Evolutionary conservation across 495 filamentous ascomycete genomes (phyloP), one percentile per base, ranked within the genome.

Genomic region (Penicillium simplicissimum): DNA sequence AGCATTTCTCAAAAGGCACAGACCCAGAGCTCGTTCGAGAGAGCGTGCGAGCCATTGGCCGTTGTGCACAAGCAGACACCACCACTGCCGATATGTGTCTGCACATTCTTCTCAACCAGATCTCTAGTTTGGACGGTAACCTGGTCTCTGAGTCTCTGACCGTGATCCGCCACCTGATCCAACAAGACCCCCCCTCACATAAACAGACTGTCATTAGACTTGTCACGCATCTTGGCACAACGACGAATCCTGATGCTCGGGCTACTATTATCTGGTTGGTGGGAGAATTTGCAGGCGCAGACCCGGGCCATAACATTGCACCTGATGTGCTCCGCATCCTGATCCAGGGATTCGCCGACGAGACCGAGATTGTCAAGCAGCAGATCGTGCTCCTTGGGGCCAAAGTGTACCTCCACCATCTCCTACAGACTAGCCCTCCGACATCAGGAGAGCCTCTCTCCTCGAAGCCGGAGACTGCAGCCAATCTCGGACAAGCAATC

Each of bases 241-340:
- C 90, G 9, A 92, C 87, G 2, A 90, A 91, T 58, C 85, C 95
- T 6, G 87, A 90, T 56, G 96, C 95, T 4, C 82, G 95, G 57
- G 94, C 96, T 14, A 94, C 88, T 35, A 97, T 98, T 60, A 90
- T 98, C 64, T 98, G 95, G 95, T 86, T 98, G 4, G 93, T 98
- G 0, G 95, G 95, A 53, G 95, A 98, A 74, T 98, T 92, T 67
- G 85, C 95, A 1, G 90, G 90, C 0, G 66, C 88, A 11, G 87
- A 93, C 59, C 82, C 86, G 3, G 88, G 90, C 63, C 84, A 91
- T 55, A 96, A 95, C 69, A 91, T 98, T 59, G 95, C 96, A 0
- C 86, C 94, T 0, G 95, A 98, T 68, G 93, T 97, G 19, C 81
- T 98, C 3, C 85, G 96, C n/a, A 88, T 98, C 14, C 79, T 98